These are phyloP conservation scores for Senna tora DNA, from an alignment of 306 rosid species.

Conservation along the genomic window DNA sequence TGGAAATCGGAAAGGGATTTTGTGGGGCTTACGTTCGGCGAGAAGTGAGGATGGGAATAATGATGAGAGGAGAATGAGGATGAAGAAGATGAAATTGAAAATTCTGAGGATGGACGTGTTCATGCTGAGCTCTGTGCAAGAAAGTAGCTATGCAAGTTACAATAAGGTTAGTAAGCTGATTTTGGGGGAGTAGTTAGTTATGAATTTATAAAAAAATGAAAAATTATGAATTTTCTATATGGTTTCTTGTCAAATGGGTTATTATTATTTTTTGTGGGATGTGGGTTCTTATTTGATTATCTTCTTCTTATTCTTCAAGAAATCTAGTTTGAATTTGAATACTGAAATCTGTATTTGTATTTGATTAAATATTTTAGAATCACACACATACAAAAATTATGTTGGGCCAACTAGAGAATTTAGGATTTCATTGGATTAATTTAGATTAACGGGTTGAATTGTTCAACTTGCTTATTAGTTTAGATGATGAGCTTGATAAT, in stretches of 20 bases:
- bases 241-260: neutral
- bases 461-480: no score
- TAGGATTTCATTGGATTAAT: no score
- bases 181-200: neutral
- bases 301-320: neutral
- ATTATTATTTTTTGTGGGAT: no score
- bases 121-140: no score
- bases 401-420: no score
- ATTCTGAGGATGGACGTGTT: no score
- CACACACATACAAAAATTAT: no score
- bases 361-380: no score
- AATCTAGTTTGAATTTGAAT: no score
- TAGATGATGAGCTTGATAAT: no score
- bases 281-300: neutral
- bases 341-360: no score
- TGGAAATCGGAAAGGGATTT: slow-evolving; percentile 71
- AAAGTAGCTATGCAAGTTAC: neutral
- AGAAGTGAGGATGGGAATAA: slow-evolving; percentile 29
- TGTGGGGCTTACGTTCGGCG: slow-evolving; percentile 50
- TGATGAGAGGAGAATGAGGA: slow-evolving; percentile 22
- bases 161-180: neutral
- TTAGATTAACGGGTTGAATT: no score
- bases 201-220: neutral
- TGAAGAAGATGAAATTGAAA: slow-evolving; percentile 16
- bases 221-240: neutral